Evolutionary conservation across 2,329 filamentous ascomycete genomes (phyloP).

Genomic region (Colletotrichum falcatum): DNA sequence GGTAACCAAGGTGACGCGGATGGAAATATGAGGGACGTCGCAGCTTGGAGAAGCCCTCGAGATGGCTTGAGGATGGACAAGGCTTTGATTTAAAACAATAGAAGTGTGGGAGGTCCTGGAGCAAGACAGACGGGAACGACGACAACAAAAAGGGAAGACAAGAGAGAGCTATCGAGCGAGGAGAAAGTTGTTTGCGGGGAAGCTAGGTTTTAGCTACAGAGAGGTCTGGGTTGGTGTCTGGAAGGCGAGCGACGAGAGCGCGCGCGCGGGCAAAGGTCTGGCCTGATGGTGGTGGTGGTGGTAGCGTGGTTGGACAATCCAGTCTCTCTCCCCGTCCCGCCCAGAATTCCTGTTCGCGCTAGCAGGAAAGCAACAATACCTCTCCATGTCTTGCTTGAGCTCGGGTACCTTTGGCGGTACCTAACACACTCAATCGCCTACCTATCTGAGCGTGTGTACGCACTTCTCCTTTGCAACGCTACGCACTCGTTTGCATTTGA

Average conservation of each 20-base stretch:
- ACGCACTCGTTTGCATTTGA: not conserved
- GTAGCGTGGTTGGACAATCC: constrained; percentile 37
- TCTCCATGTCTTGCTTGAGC: not conserved
- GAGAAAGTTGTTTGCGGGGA: constrained; percentile 38
- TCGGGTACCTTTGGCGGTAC: not conserved
- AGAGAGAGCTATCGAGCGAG: constrained; percentile 16
- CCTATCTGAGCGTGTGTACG: not conserved
- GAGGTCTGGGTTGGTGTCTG: too few relatives aligned
- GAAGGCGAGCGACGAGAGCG: constrained; percentile 12
- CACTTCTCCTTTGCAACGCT: too few relatives aligned
- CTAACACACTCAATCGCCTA: not conserved
- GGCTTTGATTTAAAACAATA: constrained; percentile 39
- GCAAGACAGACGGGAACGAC: constrained; percentile 23
- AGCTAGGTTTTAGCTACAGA: constrained; percentile 40
- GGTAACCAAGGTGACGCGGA: constrained; percentile 37
- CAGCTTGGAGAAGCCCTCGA: constrained; percentile 38
- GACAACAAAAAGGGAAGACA: constrained; percentile 18
- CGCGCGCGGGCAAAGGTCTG: constrained; percentile 29
- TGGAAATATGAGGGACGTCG: constrained; percentile 25
- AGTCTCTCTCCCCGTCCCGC: constrained; percentile 15
- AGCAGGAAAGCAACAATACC: constrained; percentile 14
- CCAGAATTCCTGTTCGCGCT: constrained; percentile 29
- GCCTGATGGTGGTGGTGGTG: constrained; percentile 35
- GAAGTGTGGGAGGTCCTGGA: constrained; percentile 21
- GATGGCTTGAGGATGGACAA: constrained; percentile 26